phyloP scores from a whole-genome alignment of 805 yeast species.

The Zygosaccharomyces bisporus region DNA sequence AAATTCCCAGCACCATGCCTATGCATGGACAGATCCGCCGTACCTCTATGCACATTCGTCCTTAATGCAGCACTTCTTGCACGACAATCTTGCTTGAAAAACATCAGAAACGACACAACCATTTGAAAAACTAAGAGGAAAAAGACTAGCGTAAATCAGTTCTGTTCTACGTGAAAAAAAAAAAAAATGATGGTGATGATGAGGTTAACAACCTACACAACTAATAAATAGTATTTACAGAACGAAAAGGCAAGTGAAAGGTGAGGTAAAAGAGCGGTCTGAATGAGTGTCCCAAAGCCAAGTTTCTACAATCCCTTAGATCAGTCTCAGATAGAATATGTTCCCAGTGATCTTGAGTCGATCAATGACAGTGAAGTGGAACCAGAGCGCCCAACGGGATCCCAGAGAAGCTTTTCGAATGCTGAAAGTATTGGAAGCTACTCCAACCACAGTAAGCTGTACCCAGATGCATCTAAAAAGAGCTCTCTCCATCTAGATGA shows the following conservation, averaged over 20 bases:
- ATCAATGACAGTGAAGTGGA: constrained; percentile 13
- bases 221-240: background rate
- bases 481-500: background rate
- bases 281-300: constrained; percentile 1
- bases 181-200: background rate
- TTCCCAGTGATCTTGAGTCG: constrained; percentile 19
- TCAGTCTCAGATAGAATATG: constrained; percentile 23
- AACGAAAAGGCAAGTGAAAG: background rate
- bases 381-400: background rate
- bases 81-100: background rate
- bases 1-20: background rate
- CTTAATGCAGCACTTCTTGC: too few relatives aligned
- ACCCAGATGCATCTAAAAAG: background rate
- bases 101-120: background rate
- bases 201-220: background rate
- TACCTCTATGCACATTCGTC: background rate
- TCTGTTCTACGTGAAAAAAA: background rate
- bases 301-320: constrained; percentile 20
- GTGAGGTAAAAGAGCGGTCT: background rate
- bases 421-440: background rate
- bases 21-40: background rate
- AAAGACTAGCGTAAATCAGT: background rate
- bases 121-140: background rate
- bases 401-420: background rate
- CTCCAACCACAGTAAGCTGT: background rate